phyloP scores from a whole-genome alignment of 1,139 yeast genomes.

The Debaryomyces udenii region DNA sequence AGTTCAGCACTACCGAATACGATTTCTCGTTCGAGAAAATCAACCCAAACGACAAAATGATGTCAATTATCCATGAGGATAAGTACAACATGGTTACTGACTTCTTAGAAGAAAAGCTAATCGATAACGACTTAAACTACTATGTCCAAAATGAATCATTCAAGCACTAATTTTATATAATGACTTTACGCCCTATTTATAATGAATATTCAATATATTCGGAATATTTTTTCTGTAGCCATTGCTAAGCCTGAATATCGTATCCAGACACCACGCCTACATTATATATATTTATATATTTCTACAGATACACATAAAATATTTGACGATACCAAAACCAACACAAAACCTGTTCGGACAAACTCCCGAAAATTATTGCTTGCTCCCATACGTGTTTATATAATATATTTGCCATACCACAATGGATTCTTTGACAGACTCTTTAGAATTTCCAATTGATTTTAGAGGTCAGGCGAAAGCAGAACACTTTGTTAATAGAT shows the following conservation, averaged over 20 bases:
- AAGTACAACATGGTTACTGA: constrained; percentile 46
- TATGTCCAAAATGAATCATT: constrained; percentile 21
- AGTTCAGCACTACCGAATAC: constrained; percentile 22
- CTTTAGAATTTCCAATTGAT: constrained; percentile 63
- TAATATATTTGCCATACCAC: neutral
- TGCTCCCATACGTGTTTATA: constrained; percentile 5
- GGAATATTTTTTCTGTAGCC: neutral
- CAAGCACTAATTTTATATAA: constrained; percentile 6
- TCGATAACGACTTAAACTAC: constrained; percentile 39
- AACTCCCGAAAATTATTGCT: constrained; percentile 5
- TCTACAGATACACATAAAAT: too few species aligned
- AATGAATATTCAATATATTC: constrained; percentile 1
- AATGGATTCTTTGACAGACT: constrained; percentile 10
- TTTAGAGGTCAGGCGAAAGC: constrained; percentile 59
- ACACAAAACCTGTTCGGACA: constrained; percentile 6
- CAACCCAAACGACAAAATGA: constrained; percentile 19
- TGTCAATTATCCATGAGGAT: constrained; percentile 36
- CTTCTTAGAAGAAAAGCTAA: constrained; percentile 44
- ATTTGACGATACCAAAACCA: neutral
- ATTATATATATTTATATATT: too few species aligned
- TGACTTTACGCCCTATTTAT: constrained; percentile 12
- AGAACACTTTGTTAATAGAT: constrained; percentile 26
- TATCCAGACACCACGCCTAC: too few species aligned
- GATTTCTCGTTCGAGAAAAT: constrained; percentile 25
- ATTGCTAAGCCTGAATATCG: too few species aligned